Percentiles rank a stretch among this genome's conserved stretches.
Evolutionary conservation across 148 eudicot genomes (phyloP).

Genomic region (Tetragonia tetragonoides): DNA sequence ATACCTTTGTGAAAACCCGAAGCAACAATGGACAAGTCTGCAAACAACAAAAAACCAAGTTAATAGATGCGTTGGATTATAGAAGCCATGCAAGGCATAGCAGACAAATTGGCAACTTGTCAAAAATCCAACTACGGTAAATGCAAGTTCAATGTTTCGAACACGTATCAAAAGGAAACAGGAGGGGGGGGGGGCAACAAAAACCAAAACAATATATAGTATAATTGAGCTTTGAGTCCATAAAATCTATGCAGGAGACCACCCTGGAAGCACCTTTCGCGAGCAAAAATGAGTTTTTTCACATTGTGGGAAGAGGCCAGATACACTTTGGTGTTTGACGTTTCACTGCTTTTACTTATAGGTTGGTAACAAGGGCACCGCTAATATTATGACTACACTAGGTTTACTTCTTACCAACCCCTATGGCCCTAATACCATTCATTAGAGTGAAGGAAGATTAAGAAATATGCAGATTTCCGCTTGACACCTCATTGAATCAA

Average conservation of each 20-base stretch:
- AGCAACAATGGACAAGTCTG: slow-evolving; percentile 52
- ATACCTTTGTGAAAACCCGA: slow-evolving; percentile 49
- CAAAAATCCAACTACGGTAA: neutral
- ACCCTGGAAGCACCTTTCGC: too few relatives aligned
- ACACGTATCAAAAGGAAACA: neutral
- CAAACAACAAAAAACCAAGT: slow-evolving; percentile 7
- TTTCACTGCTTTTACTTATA: too few relatives aligned
- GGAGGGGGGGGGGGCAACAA: too few relatives aligned
- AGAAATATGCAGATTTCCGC: neutral
- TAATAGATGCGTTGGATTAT: neutral
- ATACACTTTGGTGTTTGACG: too few relatives aligned
- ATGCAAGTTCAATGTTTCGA: neutral
- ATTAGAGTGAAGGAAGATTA: neutral
- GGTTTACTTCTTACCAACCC: too few relatives aligned
- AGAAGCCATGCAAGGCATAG: neutral
- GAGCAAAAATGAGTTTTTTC: too few relatives aligned
- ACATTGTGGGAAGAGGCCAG: too few relatives aligned
- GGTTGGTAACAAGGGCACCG: too few relatives aligned
- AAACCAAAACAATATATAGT: too few relatives aligned
- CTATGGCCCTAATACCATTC: neutral
- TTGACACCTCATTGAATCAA: neutral
- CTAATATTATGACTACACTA: too few relatives aligned
- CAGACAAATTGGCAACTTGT: neutral
- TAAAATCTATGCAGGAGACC: too few relatives aligned
- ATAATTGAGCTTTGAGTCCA: too few relatives aligned